Evolutionary conservation across 371 early-diverging fungal species (phyloP).

Genomic region (Coemansia sp.): DNA sequence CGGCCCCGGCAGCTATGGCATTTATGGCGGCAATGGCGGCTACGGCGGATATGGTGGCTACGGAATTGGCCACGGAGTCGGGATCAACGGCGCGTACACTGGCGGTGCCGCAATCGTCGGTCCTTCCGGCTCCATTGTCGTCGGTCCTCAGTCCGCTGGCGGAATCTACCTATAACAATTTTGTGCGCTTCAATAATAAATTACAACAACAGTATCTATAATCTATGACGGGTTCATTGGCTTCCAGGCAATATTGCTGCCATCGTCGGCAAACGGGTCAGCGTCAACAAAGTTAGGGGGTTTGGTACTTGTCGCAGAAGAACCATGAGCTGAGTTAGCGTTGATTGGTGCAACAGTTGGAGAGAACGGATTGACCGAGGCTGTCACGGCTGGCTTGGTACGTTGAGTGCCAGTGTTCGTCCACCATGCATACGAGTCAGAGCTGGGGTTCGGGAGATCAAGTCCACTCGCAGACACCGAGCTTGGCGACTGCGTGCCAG

Average conservation of each 20-base stretch:
- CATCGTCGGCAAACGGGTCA: slow-evolving; percentile 39
- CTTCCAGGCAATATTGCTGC: slow-evolving; percentile 26
- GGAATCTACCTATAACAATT: slow-evolving; percentile 29
- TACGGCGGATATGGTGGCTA: slow-evolving; percentile 9
- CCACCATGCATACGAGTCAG: slow-evolving; percentile 42
- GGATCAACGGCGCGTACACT: slow-evolving; percentile 36
- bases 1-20: slow-evolving; percentile 1
- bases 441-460: slow-evolving; percentile 39
- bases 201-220: background rate
- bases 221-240: slow-evolving; percentile 29
- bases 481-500: background rate
- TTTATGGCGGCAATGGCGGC: slow-evolving; percentile 3
- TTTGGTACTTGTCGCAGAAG: background rate
- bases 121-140: slow-evolving; percentile 46
- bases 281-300: slow-evolving; percentile 6
- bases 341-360: slow-evolving; percentile 4
- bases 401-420: slow-evolving; percentile 1
- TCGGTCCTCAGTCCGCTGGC: slow-evolving; percentile 52
- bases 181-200: background rate
- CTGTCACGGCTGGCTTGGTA: background rate
- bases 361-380: slow-evolving; percentile 34
- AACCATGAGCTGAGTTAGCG: background rate
- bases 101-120: slow-evolving; percentile 43
- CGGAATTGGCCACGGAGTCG: slow-evolving; percentile 12
- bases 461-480: background rate